A percentile compares a stretch with the other conserved stretches of the same genome.
Evolutionary conservation across 345 rosid genomes (phyloP).

Genomic region (Eutrema yunnanense): DNA sequence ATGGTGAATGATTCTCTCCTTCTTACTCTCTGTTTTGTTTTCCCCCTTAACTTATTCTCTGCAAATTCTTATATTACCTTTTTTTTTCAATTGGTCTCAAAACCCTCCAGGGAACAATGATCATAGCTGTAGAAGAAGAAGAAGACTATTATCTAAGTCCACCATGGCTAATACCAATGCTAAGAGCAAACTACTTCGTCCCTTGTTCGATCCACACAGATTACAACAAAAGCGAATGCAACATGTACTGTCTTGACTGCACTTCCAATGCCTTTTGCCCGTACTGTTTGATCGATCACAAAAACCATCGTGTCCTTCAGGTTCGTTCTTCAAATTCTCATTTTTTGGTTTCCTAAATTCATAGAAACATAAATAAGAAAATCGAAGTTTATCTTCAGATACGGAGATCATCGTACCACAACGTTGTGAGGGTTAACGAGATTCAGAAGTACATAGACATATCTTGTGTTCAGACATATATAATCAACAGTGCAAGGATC

Average conservation of each 20-base stretch:
- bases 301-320: slow-evolving; percentile 74
- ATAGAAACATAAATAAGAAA: neutral
- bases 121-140: slow-evolving; percentile 29
- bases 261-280: slow-evolving; percentile 61
- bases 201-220: slow-evolving; percentile 59
- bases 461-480: slow-evolving; percentile 78
- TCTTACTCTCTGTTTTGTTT: neutral
- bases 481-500: slow-evolving; percentile 87
- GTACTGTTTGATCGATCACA: slow-evolving; percentile 57
- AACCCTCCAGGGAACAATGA: slow-evolving; percentile 31
- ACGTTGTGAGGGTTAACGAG: slow-evolving; percentile 89
- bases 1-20: slow-evolving; percentile 28
- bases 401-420: slow-evolving; percentile 89
- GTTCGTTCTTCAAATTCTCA: slow-evolving; percentile 22
- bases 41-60: neutral
- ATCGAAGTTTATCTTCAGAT: slow-evolving; percentile 40
- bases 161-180: slow-evolving; percentile 74
- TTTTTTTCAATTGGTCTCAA: neutral
- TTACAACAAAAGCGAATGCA: slow-evolving; percentile 77
- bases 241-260: slow-evolving; percentile 84
- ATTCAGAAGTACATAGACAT: slow-evolving; percentile 83
- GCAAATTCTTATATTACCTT: neutral
- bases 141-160: slow-evolving; percentile 40
- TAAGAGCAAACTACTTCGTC: slow-evolving; percentile 59
- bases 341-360: neutral